A percentile compares a stretch with the other conserved stretches of the same genome.
These are phyloP conservation scores for Clausena lansium DNA, from an alignment of 345 rosid genomes.

Conservation along the genomic window DNA sequence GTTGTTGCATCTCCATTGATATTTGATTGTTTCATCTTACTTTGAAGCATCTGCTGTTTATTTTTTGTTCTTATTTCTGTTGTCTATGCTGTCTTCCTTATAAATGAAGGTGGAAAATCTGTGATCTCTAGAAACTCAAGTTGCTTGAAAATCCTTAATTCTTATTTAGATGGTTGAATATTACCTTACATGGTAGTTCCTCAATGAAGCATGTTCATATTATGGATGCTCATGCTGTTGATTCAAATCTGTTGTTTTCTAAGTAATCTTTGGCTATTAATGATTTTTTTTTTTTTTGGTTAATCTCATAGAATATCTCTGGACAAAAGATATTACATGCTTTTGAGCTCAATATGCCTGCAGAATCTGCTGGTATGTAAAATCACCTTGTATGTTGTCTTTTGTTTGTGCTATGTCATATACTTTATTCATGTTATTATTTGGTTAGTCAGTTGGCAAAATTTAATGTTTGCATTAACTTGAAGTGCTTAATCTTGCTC, in stretches of 20 bases:
- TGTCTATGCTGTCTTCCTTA: neutral
- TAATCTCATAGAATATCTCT: conserved; percentile 34
- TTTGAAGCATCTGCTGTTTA: neutral
- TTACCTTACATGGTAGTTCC: neutral
- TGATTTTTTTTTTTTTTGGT: neutral
- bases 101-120: neutral
- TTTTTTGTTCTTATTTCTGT: neutral
- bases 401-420: neutral
- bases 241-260: conserved; percentile 11
- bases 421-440: neutral
- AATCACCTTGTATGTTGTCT: conserved; percentile 1
- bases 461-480: conserved; percentile 1
- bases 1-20: neutral
- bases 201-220: neutral
- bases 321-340: conserved; percentile 47
- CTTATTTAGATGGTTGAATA: neutral
- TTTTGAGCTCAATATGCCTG: conserved; percentile 50
- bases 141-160: neutral
- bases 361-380: conserved; percentile 57
- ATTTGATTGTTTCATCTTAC: neutral
- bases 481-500: conserved; percentile 3
- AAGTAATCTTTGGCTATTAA: conserved; percentile 3
- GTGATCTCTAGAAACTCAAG: neutral
- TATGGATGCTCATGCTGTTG: neutral
- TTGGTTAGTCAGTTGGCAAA: neutral